phyloP scores from a whole-genome alignment of 768 basidiomycete species.

The Xanthoconium purpureum region DNA sequence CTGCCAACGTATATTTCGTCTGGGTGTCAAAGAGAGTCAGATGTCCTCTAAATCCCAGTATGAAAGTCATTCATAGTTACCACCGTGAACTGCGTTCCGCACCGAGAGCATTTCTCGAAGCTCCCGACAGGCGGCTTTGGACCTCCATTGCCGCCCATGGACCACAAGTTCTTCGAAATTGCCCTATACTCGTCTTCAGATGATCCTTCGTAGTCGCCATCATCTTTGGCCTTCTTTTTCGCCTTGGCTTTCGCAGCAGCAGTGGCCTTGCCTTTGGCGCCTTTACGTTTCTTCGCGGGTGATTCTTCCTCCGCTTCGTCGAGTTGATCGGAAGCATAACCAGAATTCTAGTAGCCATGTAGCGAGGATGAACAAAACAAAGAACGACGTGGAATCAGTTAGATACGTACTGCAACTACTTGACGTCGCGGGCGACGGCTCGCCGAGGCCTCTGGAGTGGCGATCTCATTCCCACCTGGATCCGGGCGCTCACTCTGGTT shows the following conservation, averaged over 20 bases:
- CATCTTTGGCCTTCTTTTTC: conserved; percentile 40
- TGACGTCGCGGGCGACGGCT: conserved; percentile 16
- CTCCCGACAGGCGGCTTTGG: conserved; percentile 70
- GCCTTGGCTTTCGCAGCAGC: conserved; percentile 41
- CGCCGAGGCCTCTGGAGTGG: conserved; percentile 5
- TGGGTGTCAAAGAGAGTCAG: conserved; percentile 25
- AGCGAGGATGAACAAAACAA: not conserved
- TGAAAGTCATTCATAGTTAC: conserved; percentile 44
- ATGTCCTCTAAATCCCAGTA: not conserved
- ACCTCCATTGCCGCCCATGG: conserved; percentile 27
- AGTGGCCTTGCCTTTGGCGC: conserved; percentile 39
- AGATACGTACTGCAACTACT: conserved; percentile 8
- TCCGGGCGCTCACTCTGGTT: conserved; percentile 17
- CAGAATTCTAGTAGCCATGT: conserved; percentile 26
- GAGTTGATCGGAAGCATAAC: conserved; percentile 72
- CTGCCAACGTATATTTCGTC: conserved; percentile 86
- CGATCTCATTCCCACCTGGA: not conserved
- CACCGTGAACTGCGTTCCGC: conserved; percentile 82
- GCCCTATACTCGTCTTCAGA: conserved; percentile 69
- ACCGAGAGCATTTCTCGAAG: conserved; percentile 78
- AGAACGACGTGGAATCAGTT: not conserved
- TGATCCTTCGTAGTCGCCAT: conserved; percentile 49
- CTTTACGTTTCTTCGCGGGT: conserved; percentile 54
- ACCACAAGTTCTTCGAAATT: conserved; percentile 49
- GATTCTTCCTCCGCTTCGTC: conserved; percentile 53